Conservation (phyloP, 345 rosid species). For the Syzygium grande region DNA sequence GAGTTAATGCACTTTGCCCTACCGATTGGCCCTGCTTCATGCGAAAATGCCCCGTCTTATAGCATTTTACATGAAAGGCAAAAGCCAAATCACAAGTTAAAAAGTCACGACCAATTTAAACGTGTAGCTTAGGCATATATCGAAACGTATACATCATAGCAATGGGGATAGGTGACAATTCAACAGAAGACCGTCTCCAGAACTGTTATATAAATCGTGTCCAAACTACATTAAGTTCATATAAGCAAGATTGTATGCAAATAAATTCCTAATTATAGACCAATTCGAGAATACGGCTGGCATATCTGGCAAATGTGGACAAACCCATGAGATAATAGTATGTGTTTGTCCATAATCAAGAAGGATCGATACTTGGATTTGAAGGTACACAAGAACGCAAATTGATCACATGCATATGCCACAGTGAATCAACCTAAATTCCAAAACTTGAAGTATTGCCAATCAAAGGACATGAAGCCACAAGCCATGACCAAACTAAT, state of each 20-base stretch:
- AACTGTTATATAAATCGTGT: not conserved
- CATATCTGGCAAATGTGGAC: not conserved
- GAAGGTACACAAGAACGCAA: not conserved
- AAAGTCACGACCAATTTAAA: not conserved
- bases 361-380: not conserved
- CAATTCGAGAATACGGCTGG: not conserved
- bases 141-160: not conserved
- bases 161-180: not conserved
- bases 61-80: not conserved
- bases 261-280: not conserved
- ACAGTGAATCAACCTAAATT: not conserved
- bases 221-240: not conserved
- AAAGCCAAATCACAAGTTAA: not conserved
- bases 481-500: not conserved
- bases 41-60: not conserved
- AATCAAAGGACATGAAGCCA: not conserved
- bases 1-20: not conserved
- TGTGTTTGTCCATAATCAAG: not conserved
- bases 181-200: not conserved
- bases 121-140: not conserved
- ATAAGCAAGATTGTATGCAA: not conserved
- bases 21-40: not conserved
- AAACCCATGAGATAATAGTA: not conserved
- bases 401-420: not conserved
- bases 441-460: not conserved